Evolutionary conservation across 768 basidiomycete genomes (phyloP), one percentile per base, ranked within the genome.

Genomic region (Grammothele lineata): DNA sequence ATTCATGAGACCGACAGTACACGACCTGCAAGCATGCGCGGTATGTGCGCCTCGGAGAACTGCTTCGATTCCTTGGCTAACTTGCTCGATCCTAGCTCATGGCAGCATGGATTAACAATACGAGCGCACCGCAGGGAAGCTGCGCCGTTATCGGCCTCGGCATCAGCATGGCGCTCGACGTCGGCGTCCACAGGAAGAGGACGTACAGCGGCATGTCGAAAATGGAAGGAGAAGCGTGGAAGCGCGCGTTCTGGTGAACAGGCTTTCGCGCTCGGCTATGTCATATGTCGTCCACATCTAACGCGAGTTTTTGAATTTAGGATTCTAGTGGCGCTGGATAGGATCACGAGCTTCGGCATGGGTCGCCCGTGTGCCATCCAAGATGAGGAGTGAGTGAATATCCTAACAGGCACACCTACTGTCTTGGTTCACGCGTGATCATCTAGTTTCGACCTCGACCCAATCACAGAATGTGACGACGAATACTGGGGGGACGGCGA

Each of bases 201-300:
- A 70, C 75, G 1, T 85, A 86, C 47, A 67, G 67, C 3, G 56
- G 59, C 4, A 64, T 60, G 51, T 68, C 75, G 6, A 73, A 66
- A 57, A 52, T 74, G 43, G 81, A 86, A 36, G 76, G 80, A 27
- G 87, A 91, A 53, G 69, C 86, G 15, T 88, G 84, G 78, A 89
- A 86, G 61, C 78, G 90, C 21, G 81, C 81, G 0, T 88, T 90
- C 59, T 89, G 85, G 86, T 76, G 72, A 35, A n/a, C n/a, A n/a
- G n/a, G n/a, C n/a, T n/a, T n/a, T n/a, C n/a, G n/a, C n/a, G n/a
- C n/a, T n/a, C n/a, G n/a, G n/a, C n/a, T n/a, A n/a, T n/a, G n/a
- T n/a, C n/a, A n/a, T n/a, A n/a, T n/a, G n/a, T n/a, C n/a, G n/a
- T n/a, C n/a, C n/a, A n/a, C n/a, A n/a, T n/a, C n/a, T n/a, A n/a